Conservation (phyloP, 2,329 filamentous ascomycete genomes). For the Apiospora kogelbergensis region DNA sequence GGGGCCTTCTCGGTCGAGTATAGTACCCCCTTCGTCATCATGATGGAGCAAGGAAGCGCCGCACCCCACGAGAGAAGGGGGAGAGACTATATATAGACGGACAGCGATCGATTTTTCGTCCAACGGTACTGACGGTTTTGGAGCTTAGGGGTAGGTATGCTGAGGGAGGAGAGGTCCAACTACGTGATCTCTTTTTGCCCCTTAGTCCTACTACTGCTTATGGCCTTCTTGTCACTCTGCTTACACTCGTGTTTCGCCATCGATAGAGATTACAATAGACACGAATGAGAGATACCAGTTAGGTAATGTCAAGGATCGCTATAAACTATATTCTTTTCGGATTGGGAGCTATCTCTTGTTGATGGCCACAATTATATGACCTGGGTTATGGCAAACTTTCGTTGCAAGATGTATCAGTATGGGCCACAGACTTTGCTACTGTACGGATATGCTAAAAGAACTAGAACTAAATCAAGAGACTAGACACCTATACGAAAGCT, state of each 20-base stretch:
- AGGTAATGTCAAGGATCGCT: not conserved
- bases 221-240: not conserved
- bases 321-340: not conserved
- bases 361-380: too few relatives aligned
- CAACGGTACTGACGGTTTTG: not conserved
- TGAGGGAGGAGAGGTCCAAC: not conserved
- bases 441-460: not conserved
- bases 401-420: not conserved
- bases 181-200: not conserved
- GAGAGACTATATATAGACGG: not conserved
- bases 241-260: not conserved
- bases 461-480: not conserved
- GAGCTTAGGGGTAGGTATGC: not conserved
- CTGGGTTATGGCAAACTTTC: not conserved
- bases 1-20: not conserved
- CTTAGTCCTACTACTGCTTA: not conserved
- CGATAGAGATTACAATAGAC: not conserved
- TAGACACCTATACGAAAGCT: not conserved
- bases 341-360: too few relatives aligned
- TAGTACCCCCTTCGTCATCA: not conserved
- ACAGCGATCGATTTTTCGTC: not conserved
- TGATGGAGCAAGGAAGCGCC: not conserved
- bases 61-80: not conserved
- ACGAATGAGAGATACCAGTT: slow-evolving; percentile 1
- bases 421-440: not conserved